Conservation (phyloP, 2,329 filamentous ascomycete species). For the Penicillium sp. region DNA sequence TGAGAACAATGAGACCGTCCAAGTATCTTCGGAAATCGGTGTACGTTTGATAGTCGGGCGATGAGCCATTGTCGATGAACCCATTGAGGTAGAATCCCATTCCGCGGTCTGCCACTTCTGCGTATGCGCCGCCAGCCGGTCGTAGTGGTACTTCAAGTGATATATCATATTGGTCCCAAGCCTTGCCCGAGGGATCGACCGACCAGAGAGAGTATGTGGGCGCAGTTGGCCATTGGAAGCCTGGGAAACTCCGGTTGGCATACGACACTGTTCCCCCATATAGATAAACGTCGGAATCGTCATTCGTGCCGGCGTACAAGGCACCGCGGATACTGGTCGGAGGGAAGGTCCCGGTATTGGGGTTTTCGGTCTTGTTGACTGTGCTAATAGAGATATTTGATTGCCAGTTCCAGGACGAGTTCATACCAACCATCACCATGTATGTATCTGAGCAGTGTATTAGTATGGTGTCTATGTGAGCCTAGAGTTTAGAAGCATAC, state of each 20-base stretch:
- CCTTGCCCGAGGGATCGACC: conserved; percentile 24
- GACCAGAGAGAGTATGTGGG: conserved; percentile 37
- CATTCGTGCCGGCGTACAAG: conserved; percentile 29
- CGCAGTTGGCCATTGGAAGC: conserved; percentile 29
- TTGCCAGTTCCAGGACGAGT: conserved; percentile 35
- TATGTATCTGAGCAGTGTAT: conserved; percentile 23
- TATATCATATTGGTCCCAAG: conserved; percentile 35
- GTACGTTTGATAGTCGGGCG: conserved; percentile 19
- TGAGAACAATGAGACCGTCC: conserved; percentile 46
- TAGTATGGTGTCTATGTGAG: neutral
- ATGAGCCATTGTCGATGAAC: conserved; percentile 42
- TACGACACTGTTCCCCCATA: conserved; percentile 38
- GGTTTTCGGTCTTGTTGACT: conserved; percentile 25
- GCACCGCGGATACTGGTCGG: conserved; percentile 34
- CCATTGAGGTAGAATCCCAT: conserved; percentile 48
- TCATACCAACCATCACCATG: conserved; percentile 34
- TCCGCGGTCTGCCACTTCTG: conserved; percentile 42
- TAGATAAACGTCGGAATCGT: conserved; percentile 32
- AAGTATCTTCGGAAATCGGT: conserved; percentile 29
- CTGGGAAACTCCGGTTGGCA: conserved; percentile 34
- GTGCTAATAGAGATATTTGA: conserved; percentile 31
- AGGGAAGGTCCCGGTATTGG: conserved; percentile 24
- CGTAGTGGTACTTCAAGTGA: conserved; percentile 23
- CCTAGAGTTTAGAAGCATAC: conserved; percentile 14
- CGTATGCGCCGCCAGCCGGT: conserved; percentile 42